Conservation (phyloP, 345 rosid genomes). For the Euclidium syriacum region DNA sequence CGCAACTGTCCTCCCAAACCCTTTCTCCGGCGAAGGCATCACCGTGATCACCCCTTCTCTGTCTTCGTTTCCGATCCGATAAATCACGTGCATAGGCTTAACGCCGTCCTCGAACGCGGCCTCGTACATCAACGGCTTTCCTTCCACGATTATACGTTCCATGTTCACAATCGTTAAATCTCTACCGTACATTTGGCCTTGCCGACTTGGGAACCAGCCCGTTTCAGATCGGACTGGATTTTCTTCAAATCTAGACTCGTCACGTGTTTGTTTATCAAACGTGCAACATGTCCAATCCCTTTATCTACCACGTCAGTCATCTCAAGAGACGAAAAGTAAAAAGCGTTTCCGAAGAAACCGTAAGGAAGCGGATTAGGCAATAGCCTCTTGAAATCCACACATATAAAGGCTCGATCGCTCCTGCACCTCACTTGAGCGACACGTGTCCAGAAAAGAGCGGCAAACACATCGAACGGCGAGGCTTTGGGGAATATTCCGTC, state of each 20-base stretch:
- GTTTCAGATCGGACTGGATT: slow-evolving; percentile 23
- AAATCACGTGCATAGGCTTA: slow-evolving; percentile 49
- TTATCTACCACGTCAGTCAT: slow-evolving; percentile 4
- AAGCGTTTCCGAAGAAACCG: slow-evolving; percentile 56
- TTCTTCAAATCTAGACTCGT: slow-evolving; percentile 30
- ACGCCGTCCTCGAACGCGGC: slow-evolving; percentile 27
- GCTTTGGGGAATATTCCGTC: slow-evolving; percentile 26
- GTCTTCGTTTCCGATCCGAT: slow-evolving; percentile 34
- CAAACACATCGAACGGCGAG: slow-evolving; percentile 43
- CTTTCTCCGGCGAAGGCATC: slow-evolving; percentile 45
- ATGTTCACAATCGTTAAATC: slow-evolving; percentile 51
- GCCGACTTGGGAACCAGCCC: slow-evolving; percentile 24
- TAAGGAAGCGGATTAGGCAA: slow-evolving; percentile 36
- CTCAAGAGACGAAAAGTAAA: slow-evolving; percentile 37
- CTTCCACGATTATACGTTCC: slow-evolving; percentile 49
- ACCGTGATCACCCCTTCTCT: slow-evolving; percentile 53
- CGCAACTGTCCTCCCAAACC: slow-evolving; percentile 38
- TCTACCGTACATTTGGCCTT: slow-evolving; percentile 42
- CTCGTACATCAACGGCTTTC: slow-evolving; percentile 35
- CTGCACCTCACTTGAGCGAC: slow-evolving; percentile 17
- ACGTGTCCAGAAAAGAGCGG: slow-evolving; percentile 48
- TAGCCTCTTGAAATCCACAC: slow-evolving; percentile 43
- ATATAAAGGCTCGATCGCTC: slow-evolving; percentile 24
- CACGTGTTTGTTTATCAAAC: slow-evolving; percentile 35
- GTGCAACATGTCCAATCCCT: slow-evolving; percentile 6